Conservation (phyloP, 225 moss, liverwort and hornwort species). For the Antitrichia curtipendula region DNA sequence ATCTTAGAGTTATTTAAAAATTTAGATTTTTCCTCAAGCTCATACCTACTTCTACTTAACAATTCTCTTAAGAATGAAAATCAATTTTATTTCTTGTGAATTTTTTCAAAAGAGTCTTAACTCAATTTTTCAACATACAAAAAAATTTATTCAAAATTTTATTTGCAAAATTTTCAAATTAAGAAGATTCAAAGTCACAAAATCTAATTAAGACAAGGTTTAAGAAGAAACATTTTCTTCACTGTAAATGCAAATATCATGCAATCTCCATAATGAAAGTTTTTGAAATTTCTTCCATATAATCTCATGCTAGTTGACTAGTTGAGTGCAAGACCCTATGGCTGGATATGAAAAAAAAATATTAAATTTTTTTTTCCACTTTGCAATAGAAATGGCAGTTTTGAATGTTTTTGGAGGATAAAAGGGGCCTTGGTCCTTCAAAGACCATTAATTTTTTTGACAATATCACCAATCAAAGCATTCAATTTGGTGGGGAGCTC, state of each 20-base stretch:
- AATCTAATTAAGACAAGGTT: neutral
- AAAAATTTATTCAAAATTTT: no score
- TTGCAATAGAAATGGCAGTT: no score
- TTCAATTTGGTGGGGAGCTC: neutral
- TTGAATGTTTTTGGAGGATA: no score
- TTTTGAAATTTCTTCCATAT: no score
- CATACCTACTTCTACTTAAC: neutral
- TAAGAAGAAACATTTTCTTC: neutral
- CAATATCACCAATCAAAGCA: neutral
- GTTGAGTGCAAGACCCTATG: no score
- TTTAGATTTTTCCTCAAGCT: neutral
- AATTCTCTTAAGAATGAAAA: neutral
- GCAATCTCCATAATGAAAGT: no score
- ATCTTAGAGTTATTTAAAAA: neutral
- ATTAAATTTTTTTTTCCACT: no score
- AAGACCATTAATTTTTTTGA: neutral
- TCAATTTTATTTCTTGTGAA: neutral
- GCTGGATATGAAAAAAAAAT: no score
- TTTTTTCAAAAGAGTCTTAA: neutral
- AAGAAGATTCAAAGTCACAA: neutral
- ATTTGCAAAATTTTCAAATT: no score
- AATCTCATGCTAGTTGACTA: no score
- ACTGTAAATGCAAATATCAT: neutral
- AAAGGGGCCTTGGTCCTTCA: no score
- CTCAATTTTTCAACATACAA: no score